These are phyloP conservation scores for Plasmodium vivax DNA, from an alignment of 169 alveolate genomes.

Conservation along the genomic window DNA sequence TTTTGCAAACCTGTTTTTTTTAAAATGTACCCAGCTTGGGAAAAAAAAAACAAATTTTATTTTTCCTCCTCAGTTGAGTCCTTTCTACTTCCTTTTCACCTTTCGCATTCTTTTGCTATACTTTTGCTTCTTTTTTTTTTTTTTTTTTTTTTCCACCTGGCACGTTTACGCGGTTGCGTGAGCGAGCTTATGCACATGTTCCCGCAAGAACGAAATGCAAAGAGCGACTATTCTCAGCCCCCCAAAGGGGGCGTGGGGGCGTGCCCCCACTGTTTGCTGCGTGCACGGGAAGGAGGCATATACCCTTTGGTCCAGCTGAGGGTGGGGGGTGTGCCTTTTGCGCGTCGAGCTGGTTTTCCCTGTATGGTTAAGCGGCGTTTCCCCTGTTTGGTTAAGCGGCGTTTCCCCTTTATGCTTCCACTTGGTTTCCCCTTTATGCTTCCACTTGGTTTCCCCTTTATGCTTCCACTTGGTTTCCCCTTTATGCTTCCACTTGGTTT, in stretches of 20 bases:
- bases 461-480: too few relatives aligned
- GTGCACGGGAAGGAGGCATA: background rate
- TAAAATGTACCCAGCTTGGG: background rate
- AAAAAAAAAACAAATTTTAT: background rate
- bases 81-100: background rate
- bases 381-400: background rate
- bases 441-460: too few relatives aligned
- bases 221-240: background rate
- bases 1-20: background rate
- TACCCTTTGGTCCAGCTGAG: background rate
- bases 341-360: background rate
- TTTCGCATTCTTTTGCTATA: background rate
- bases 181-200: background rate
- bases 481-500: too few relatives aligned
- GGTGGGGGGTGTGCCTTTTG: background rate
- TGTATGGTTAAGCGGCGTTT: background rate
- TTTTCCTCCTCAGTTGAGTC: background rate
- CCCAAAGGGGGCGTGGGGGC: background rate
- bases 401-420: background rate
- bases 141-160: background rate
- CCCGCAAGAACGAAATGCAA: background rate
- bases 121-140: background rate
- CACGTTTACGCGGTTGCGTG: background rate
- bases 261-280: background rate
- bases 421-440: too few relatives aligned